These are phyloP conservation scores for Leucosporidium yakuticum DNA, from an alignment of 768 basidiomycete species.

Conservation along the genomic window DNA sequence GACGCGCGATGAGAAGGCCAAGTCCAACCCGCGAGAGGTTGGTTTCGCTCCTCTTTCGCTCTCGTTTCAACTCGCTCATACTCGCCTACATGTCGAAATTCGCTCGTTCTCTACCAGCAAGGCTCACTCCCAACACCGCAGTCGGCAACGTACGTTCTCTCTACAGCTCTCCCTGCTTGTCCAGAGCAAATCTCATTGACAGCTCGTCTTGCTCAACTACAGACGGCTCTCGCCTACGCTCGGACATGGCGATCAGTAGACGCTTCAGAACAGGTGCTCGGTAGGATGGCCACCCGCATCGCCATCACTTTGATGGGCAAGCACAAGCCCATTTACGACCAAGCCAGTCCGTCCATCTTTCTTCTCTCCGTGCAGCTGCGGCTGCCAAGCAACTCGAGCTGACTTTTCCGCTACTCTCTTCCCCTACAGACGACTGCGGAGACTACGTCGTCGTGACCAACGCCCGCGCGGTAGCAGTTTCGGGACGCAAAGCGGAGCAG, in stretches of 20 bases:
- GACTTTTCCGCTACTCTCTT: background rate
- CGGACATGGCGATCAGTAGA: conserved; percentile 94
- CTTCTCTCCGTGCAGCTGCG: background rate
- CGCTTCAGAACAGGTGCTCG: conserved; percentile 81
- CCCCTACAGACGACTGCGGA: conserved; percentile 74
- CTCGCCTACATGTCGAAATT: no score
- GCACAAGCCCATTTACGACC: conserved; percentile 96
- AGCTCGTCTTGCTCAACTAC: background rate
- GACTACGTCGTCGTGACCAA: conserved; percentile 98
- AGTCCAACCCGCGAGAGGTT: no score
- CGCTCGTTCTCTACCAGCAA: no score
- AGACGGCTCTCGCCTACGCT: conserved; percentile 96
- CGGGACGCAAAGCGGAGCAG: conserved; percentile 82
- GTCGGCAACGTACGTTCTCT: no score
- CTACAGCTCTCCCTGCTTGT: no score
- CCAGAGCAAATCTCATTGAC: no score
- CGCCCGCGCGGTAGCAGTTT: conserved; percentile 71
- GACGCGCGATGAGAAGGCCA: no score
- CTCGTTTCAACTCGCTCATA: no score
- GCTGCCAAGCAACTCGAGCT: background rate
- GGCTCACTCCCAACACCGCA: no score
- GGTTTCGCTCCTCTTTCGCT: no score
- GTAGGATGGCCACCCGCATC: conserved; percentile 88
- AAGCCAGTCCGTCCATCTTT: conserved; percentile 57
- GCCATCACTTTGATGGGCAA: conserved; percentile 97